These are phyloP conservation scores for Funneliformis geosporum DNA, from an alignment of 192 early-diverging fungal genomes.

Conservation along the genomic window DNA sequence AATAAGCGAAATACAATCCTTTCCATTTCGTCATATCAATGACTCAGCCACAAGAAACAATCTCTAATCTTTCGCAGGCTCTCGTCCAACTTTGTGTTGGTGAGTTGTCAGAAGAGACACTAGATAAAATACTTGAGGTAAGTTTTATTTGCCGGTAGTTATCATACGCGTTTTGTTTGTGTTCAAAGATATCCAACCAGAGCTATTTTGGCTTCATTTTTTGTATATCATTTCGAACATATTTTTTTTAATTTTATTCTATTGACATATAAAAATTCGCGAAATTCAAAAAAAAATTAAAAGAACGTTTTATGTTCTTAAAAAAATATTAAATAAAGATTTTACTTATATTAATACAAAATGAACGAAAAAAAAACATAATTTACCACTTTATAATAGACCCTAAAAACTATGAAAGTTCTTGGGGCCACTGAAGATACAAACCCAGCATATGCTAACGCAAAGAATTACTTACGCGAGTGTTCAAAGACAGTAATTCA, in stretches of 20 bases:
- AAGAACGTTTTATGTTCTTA: no score
- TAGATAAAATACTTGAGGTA: background rate
- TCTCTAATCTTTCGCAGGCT: background rate
- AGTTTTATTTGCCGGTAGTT: background rate
- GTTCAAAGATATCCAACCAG: conserved; percentile 1
- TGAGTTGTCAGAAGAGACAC: background rate
- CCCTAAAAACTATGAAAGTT: conserved; percentile 49
- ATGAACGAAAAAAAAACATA: background rate
- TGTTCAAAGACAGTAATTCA: conserved; percentile 43
- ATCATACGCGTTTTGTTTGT: background rate
- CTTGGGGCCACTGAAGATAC: conserved; percentile 79
- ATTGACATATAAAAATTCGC: background rate
- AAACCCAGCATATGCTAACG: conserved; percentile 70
- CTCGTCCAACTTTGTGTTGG: background rate
- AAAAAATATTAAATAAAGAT: background rate
- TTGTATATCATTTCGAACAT: background rate
- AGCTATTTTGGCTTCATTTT: background rate
- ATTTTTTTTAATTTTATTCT: background rate
- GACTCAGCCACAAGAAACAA: background rate
- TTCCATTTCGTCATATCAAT: background rate
- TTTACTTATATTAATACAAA: background rate
- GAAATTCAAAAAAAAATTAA: background rate
- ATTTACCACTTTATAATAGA: background rate
- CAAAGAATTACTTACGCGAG: conserved; percentile 60
- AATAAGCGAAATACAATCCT: background rate